Percentiles rank a stretch among this genome's conserved stretches.
phyloP scores from a whole-genome alignment of 177 flowering plant genomes.

The Telopea speciosissima region DNA sequence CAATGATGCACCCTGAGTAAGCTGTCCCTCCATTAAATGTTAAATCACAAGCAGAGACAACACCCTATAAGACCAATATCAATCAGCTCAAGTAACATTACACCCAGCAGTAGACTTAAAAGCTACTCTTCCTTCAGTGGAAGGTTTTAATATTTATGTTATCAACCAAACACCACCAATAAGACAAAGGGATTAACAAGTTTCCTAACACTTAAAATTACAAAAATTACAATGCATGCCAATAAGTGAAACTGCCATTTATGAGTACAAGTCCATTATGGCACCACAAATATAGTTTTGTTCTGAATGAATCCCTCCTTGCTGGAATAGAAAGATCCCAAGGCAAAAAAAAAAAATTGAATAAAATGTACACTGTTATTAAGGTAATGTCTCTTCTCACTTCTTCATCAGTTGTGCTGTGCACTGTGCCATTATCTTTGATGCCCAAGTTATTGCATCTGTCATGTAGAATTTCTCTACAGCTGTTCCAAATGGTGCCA shows the following conservation, averaged over 20 bases:
- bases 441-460: constrained; percentile 86
- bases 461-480: constrained; percentile 97
- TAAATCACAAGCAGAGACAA: too few relatives aligned
- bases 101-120: too few relatives aligned
- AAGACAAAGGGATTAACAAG: neutral
- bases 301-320: neutral
- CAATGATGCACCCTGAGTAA: too few relatives aligned
- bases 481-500: constrained; percentile 36
- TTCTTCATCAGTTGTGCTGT: constrained; percentile 61
- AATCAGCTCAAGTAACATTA: too few relatives aligned
- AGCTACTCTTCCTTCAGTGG: too few relatives aligned
- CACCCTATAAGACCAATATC: too few relatives aligned
- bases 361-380: constrained; percentile 14
- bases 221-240: neutral
- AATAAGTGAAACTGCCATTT: constrained; percentile 15
- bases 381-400: constrained; percentile 23
- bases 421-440: constrained; percentile 99
- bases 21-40: too few relatives aligned
- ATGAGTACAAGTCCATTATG: constrained; percentile 20
- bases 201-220: constrained; percentile 5
- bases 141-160: too few relatives aligned
- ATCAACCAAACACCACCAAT: neutral
- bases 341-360: constrained; percentile 6
- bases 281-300: constrained; percentile 11
- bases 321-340: neutral